Evolutionary conservation across 169 alveolate genomes (phyloP), one percentile per base, ranked within the genome.

Genomic region (Eimeria brunetti): DNA sequence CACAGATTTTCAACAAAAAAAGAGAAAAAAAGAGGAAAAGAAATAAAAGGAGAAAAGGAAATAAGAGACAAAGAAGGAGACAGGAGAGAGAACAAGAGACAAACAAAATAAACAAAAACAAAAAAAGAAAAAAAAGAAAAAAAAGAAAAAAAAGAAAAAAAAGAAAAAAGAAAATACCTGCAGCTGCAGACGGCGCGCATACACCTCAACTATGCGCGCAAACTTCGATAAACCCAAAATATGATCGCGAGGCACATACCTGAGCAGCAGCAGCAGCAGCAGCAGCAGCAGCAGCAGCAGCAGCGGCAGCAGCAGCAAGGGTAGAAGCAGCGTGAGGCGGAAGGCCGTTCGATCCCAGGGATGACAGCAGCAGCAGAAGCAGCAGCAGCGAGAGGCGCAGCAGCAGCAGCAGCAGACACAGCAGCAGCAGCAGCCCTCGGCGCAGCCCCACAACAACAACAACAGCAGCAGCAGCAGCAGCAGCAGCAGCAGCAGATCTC

Each of bases 151-250:
- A 44, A 4, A 12, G 64, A 38, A 49, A 51, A 16, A 22, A 49
- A 80, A 24, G 36, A 24, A 80, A 51, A 51, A n/a, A 44, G 22
- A 46, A 62, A 27, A 41, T 33, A 89, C 89, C 67, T 73, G 95
- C 44, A 95, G 71, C 94, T 95, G 97, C 75, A 95, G 76, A 8
- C 97, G 90, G 56, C 95, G 71, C 22, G 95, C 64, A 69, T 44
- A 91, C 71, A 95, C 80, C 24, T 91, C 92, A 30, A 88, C 53
- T 2, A 95, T 81, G 24, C 96, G 84, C 30, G 97, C 94, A 36
- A 95, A 64, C 73, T 95, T 95, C 38, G 96, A 91, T 2, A 95
- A 51, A 6, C 97, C 97, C 56, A 95, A 30, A 27, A 95, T 83
- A 58, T 91, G 75, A 58, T 89, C 85, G 46, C 89, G 33, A 36